Base-by-base conservation (phyloP, 805 yeast species). In the Myxozyma geophila region DNA sequence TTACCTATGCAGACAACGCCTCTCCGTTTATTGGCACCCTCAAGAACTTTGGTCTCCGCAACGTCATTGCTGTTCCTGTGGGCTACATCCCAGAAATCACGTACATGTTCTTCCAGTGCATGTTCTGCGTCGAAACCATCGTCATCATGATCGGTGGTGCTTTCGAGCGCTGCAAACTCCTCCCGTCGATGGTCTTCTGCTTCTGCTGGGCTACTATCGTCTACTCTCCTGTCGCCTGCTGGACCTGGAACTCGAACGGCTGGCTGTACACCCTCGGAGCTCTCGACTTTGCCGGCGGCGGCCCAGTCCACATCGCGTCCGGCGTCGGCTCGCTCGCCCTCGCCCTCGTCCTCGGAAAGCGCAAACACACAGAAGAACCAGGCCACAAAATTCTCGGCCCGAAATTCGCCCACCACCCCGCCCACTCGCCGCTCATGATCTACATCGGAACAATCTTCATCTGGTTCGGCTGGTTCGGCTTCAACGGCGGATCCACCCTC, bases 401-500 rank as follows among this genome's bases (percentile, higher is more conserved):
- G 12, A 47, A 39, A 33, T 46, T 58, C 19, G 28, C 9, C 1
- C 37, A 36, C 17, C 15, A 51, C 9, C 47, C 62, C 12, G 98
- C 99, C 36, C 97, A 93, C 76, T 88, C 93, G n/a, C 96, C 93
- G 46, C 84, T 96, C 7, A 85, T 92, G 58, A 91, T 92, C 60
- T 97, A 92, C 17, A 79, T 95, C 61, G 99, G 99, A 60, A 92
- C 98, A 15, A 88, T 90, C 7, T 89, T 95, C 80, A 83, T 95
- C 71, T 93, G 98, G 97, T 92, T 95, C 72, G 99, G 98, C 40
- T 95, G 99, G 99, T 92, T 92, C 74, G 98, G 97, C 40, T 95
- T 95, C 85, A 95, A 95, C 83, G 98, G 97, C 78, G 98, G 98
- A 72, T 91, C 97, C 54, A 89, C 98, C 54, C 97, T 97, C 76